A percentile compares a stretch with the other conserved stretches of the same genome.
These are phyloP conservation scores for Pseudohalonectria lignicola DNA, from an alignment of 2,329 filamentous ascomycete species.

Conservation along the genomic window DNA sequence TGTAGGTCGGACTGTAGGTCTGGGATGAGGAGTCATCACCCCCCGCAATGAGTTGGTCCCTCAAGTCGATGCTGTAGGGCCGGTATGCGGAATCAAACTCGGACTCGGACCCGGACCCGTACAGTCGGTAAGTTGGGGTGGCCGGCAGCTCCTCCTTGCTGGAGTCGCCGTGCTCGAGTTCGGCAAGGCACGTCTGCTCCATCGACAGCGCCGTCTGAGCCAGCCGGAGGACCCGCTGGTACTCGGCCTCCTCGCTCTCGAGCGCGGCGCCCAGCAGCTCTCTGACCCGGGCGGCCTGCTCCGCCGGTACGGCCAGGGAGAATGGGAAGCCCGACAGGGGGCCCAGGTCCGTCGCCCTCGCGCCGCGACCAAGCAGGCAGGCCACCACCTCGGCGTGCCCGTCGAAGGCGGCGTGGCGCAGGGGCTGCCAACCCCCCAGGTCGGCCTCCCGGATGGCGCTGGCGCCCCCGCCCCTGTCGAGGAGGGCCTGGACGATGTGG, in stretches of 20 bases:
- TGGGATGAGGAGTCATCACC: no score
- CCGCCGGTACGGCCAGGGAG: neutral
- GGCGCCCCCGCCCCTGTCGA: conserved; percentile 1
- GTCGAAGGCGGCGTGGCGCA: conserved; percentile 2
- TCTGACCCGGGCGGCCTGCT: conserved; percentile 2
- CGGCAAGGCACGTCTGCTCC: no score
- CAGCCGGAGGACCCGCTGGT: conserved; percentile 3
- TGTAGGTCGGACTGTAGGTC: no score
- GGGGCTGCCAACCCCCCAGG: conserved; percentile 3
- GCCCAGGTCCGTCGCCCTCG: conserved; percentile 2
- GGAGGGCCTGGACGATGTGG: conserved; percentile 2
- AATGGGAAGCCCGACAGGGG: conserved; percentile 1
- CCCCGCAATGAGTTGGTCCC: no score
- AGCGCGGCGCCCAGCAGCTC: conserved; percentile 1
- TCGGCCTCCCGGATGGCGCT: conserved; percentile 3
- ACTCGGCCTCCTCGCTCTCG: conserved; percentile 3
- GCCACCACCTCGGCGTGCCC: conserved; percentile 4
- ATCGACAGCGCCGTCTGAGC: no score
- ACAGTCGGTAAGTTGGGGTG: no score
- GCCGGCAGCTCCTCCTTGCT: no score
- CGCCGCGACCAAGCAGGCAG: conserved; percentile 3
- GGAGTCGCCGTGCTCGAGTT: no score
- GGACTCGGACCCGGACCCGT: no score
- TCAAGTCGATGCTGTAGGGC: no score
- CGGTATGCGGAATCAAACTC: no score